Conservation (phyloP, 2,329 filamentous ascomycete species). For the Teratosphaeria viscida region DNA sequence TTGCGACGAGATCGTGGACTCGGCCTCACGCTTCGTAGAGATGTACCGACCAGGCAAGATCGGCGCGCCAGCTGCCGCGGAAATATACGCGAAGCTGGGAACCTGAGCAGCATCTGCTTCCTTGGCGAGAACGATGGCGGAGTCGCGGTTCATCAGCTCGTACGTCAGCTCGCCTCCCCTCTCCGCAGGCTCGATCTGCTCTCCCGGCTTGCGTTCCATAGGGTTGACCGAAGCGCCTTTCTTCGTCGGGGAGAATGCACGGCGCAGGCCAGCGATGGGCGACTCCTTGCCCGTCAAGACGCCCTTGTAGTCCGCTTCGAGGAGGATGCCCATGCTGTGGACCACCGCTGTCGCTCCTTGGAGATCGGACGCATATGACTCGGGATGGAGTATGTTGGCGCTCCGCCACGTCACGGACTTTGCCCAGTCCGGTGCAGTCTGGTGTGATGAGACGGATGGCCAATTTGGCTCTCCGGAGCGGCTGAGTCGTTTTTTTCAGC, state of each 20-base stretch:
- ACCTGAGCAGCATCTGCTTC: slow-evolving; percentile 58
- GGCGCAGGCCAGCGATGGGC: slow-evolving; percentile 63
- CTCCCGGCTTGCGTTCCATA: slow-evolving; percentile 50
- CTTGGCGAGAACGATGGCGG: slow-evolving; percentile 70
- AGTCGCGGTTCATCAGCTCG: slow-evolving; percentile 92
- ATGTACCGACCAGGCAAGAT: slow-evolving; percentile 80
- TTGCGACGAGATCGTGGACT: slow-evolving; percentile 59
- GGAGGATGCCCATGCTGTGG: slow-evolving; percentile 88
- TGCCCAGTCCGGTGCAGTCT: slow-evolving; percentile 67
- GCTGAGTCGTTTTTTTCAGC: slow-evolving; percentile 37
- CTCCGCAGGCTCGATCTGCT: slow-evolving; percentile 54
- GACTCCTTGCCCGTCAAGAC: slow-evolving; percentile 76
- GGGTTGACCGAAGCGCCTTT: slow-evolving; percentile 53
- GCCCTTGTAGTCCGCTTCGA: slow-evolving; percentile 97
- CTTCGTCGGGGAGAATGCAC: slow-evolving; percentile 63
- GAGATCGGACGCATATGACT: slow-evolving; percentile 67
- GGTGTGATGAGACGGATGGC: slow-evolving; percentile 64
- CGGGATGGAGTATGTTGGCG: slow-evolving; percentile 75
- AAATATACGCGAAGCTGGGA: slow-evolving; percentile 73
- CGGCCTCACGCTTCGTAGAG: slow-evolving; percentile 82
- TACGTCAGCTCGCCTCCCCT: slow-evolving; percentile 75
- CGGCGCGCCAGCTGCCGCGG: slow-evolving; percentile 75
- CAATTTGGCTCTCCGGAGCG: slow-evolving; percentile 85
- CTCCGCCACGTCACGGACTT: slow-evolving; percentile 75
- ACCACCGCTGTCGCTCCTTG: slow-evolving; percentile 73